Base-by-base conservation (phyloP, 164 flowering plant genomes). In the Dillenia suffruticosa region DNA sequence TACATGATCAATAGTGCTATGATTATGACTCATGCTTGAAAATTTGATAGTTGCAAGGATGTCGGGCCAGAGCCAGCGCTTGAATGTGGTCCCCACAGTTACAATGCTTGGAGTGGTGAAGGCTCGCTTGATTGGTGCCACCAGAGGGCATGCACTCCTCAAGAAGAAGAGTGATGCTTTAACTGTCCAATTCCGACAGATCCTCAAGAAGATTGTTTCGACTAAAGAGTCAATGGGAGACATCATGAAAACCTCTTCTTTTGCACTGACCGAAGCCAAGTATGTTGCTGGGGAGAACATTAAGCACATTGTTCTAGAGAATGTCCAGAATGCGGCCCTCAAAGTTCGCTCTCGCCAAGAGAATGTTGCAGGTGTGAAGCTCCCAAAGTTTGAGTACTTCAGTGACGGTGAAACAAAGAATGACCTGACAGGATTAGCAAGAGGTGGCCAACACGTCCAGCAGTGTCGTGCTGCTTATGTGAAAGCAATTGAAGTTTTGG, bases 161-260 rank as follows among this genome's bases (percentile, higher is more conserved):
- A 93, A 93, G 81, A 93, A 93, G 85, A 93, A 93, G 79, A 87
- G 95, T 63, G 98, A 93, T 71, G 98, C 98, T 49, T 72, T 93
- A 22, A 93, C 98, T 8, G 84, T 87, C 32, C 97, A 90, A 59
- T 93, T 93, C 59, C 90, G 98, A 17, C 86, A 79, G 71, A 88
- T 93, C 58, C 85, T 93, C 11, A 90, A 89, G 77, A 85, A 87
- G 56, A 93, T 93, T 54, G 98, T 93, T 11, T 69, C 89, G 0
- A 77, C 96, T 5, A 93, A 93, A 58, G 97, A 93, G 67, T 77
- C 89, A 8, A 90, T 93, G 97, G 98, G 98, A 7, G 93, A 85
- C 0, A 73, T 93, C 52, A 88, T 93, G 98, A 89, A 90, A 65
- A 62, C 63, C 16, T 93, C 98, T 4, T 81, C 96, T 2, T 93